Conservation (phyloP, 164 flowering plant genomes). For the Protea cynaroides region DNA sequence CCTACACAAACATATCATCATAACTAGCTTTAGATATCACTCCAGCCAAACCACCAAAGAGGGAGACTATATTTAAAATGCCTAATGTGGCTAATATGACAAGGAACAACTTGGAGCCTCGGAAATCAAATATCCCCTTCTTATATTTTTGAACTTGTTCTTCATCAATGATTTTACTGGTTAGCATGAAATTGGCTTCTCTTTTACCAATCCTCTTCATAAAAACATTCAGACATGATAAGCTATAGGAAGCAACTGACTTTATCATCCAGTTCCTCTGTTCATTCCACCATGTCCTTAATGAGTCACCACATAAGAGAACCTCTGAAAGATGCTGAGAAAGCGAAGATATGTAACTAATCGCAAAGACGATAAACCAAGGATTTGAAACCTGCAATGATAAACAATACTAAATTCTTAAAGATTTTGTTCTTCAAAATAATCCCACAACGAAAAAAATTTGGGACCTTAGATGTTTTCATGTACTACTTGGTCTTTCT, state of each 20-base stretch:
- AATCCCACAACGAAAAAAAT: too few species aligned
- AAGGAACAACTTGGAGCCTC: conserved; percentile 8
- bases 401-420: too few species aligned
- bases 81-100: conserved; percentile 9
- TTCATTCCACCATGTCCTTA: conserved; percentile 24
- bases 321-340: conserved; percentile 22
- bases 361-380: conserved; percentile 15
- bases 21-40: too few species aligned
- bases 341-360: conserved; percentile 14
- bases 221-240: conserved; percentile 17
- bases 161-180: conserved; percentile 15
- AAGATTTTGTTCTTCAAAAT: too few species aligned
- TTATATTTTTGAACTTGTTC: conserved; percentile 14
- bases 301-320: conserved; percentile 12
- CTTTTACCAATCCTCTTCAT: conserved; percentile 15
- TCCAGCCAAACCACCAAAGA: conserved; percentile 12
- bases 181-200: conserved; percentile 14
- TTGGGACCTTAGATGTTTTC: too few species aligned
- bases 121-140: conserved; percentile 21
- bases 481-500: too few species aligned
- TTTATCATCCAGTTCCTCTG: conserved; percentile 28
- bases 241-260: conserved; percentile 13
- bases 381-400: conserved; percentile 19
- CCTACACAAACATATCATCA: conserved; percentile 1
- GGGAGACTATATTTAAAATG: conserved; percentile 13